Base-by-base conservation (phyloP, 345 rosid species). In the Pugionium cornutum region DNA sequence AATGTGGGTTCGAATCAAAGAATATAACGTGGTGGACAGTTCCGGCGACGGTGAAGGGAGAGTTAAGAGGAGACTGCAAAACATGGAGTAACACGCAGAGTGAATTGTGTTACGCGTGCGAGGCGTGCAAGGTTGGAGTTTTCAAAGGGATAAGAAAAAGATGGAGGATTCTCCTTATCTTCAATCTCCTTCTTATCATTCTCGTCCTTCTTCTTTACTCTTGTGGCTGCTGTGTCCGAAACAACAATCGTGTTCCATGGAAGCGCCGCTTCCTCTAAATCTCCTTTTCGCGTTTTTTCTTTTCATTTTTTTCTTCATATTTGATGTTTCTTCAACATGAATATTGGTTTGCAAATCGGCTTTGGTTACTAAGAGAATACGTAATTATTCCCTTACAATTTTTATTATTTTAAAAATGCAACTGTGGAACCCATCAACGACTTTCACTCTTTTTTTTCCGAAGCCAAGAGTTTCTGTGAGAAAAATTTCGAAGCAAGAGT, bases 61-160 rank as follows among this genome's bases (percentile, higher is more conserved):
- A 1, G 1, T 1, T 52, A 1, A 69, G 64, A 49, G 39, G 69
- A 1, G 90, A 86, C 70, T 81, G 91, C 69, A 53, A 31, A 4
- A 46, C 53, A 2, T 89, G 92, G 89, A 81, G 84, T 72, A 86
- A 84, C 66, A 26, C 70, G 9, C 77, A 42, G 62, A 25, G 35
- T 8, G 34, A 34, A 43, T 62, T 89, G 27, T 89, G 92, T 74
- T 84, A 62, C 39, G 44, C 73, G 5, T 86, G 96, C 28, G 70
- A 78, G 31, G 59, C 89, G 0, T 86, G 96, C 78, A 86, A 81
- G 64, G 74, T 69, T 18, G 90, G 86, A 25, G 73, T 86, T 37
- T 53, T 53, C 4, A 72, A 27, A 39, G 72, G 75, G 61, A 35
- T 82, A 29, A 80, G 68, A 59, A 67, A 61, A 58, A 61, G 75